Evolutionary conservation across 352 stramenopile species (phyloP).

Genomic region (Globisporangium alternatum): DNA sequence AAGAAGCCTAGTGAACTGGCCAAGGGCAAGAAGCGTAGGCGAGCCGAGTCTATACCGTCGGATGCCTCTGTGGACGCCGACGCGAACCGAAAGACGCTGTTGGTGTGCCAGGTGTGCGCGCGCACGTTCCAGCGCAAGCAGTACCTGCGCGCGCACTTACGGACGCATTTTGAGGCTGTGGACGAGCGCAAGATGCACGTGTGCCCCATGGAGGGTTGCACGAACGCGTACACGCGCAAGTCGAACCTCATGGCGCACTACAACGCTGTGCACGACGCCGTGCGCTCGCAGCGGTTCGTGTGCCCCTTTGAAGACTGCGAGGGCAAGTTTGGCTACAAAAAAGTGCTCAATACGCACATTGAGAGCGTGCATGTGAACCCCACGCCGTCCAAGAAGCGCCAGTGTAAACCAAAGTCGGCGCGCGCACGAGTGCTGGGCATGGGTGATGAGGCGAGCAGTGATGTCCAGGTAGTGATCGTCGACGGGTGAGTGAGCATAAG

Average conservation of each 20-base stretch:
- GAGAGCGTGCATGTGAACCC: constrained; percentile 55
- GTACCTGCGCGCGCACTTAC: constrained; percentile 53
- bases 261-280: constrained; percentile 60
- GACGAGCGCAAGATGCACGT: constrained; percentile 59
- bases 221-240: constrained; percentile 62
- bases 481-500: not conserved
- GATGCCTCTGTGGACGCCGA: constrained; percentile 3
- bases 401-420: not conserved
- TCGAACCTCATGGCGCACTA: constrained; percentile 79
- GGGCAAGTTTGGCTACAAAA: constrained; percentile 75
- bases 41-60: not conserved
- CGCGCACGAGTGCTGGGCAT: not conserved
- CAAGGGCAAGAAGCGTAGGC: constrained; percentile 14
- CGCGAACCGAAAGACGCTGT: constrained; percentile 11
- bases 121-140: constrained; percentile 48
- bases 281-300: constrained; percentile 58
- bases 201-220: constrained; percentile 57
- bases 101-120: constrained; percentile 54
- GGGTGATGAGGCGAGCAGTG: not conserved
- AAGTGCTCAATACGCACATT: constrained; percentile 59
- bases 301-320: constrained; percentile 58
- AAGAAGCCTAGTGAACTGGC: not conserved
- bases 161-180: constrained; percentile 59
- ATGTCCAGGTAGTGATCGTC: not conserved
- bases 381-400: constrained; percentile 22